These are phyloP conservation scores for Hymenoscyphus fraxineus DNA, from an alignment of 2,329 filamentous ascomycete species.

Conservation along the genomic window DNA sequence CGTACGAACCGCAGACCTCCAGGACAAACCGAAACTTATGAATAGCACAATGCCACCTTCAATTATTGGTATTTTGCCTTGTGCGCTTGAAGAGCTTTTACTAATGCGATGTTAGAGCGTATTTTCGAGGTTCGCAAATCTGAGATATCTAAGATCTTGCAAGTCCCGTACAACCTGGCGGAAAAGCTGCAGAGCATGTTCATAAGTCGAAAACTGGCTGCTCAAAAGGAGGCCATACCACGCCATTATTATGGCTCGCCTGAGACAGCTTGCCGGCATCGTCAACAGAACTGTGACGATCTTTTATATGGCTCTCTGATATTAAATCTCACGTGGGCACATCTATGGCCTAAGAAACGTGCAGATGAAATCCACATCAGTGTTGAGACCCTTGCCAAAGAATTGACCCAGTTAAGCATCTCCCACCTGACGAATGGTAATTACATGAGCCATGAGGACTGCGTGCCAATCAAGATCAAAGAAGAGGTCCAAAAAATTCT, in stretches of 20 bases:
- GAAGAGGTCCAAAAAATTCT: background rate
- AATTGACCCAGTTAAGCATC: background rate
- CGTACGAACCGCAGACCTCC: background rate
- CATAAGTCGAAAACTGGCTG: background rate
- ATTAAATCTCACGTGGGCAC: background rate
- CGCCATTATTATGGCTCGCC: background rate
- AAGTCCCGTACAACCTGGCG: background rate
- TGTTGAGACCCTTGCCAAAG: background rate
- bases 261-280: background rate
- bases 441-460: background rate
- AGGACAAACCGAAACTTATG: background rate
- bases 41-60: background rate
- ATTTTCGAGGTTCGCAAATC: background rate
- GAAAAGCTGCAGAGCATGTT: background rate
- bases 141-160: background rate
- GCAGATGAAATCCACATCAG: background rate
- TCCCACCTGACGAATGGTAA: background rate
- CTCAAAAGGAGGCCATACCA: background rate
- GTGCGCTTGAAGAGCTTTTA: background rate
- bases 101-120: background rate
- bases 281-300: background rate
- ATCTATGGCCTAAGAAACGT: background rate
- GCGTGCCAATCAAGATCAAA: background rate
- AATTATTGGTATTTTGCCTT: background rate
- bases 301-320: background rate